Base-by-base conservation (phyloP, 495 filamentous ascomycete genomes). In the Talaromyces borbonicus region DNA sequence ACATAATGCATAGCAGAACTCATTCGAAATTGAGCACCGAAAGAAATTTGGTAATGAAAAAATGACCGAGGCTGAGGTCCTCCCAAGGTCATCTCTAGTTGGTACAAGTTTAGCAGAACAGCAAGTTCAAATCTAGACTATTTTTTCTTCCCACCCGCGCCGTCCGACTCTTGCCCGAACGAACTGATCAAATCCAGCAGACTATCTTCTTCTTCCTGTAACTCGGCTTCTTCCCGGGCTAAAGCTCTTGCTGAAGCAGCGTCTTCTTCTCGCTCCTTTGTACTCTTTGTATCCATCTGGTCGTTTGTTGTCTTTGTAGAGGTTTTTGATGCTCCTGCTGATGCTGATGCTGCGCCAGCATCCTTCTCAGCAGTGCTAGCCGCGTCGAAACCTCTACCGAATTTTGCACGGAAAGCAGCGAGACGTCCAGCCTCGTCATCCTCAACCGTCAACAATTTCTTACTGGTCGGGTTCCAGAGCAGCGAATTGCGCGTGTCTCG, bases 381-480 rank as follows among this genome's bases (percentile, higher is more conserved):
- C 18, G 72, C 71, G 72, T 97, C 92, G 73, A 80, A 98, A 18
- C 78, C 79, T 18, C 85, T 67, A 20, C 92, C 92, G 71, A 87
- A 98, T 47, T 80, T 75, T 49, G 74, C 73, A 43, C 92, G 71
- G 72, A 98, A 98, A 27, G 86, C 84, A 41, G 78, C 80, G 54
- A 98, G 63, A 56, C 85, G 80, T 22, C 92, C 92, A 18, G 92
- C 93, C 78, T 97, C 92, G 59, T 98, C 92, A 49, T 90, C 80
- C 64, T 97, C 93, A 45, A 96, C 74, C 56, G 89, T 93, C 57
- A 80, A 67, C 60, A 98, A 66, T 45, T 81, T 80, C 59, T 79
- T 77, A 48, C 79, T 75, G 27, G 70, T 77, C 2, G 92, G 93
- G 60, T 97, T 92, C 92, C 92, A 98, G 23, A 95, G 63, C 3